Base-by-base conservation (phyloP, 2,329 filamentous ascomycete species). In the Zymoseptoria brevis region DNA sequence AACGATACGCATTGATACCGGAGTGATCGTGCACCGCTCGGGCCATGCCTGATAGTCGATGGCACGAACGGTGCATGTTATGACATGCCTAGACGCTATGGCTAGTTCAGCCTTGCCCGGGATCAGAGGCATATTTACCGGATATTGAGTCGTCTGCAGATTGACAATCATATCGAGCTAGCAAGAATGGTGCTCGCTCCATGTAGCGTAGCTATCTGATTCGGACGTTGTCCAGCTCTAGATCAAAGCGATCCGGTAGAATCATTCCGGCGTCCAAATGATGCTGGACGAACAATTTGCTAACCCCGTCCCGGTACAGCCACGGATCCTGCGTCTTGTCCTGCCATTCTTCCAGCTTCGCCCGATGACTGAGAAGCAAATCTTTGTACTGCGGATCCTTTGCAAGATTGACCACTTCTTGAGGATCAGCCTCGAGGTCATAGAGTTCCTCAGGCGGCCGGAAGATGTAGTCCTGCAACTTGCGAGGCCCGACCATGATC, bases 381-480 rank as follows among this genome's bases (percentile, higher is more conserved):
- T 65, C 61, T 21, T 62, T 49, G 53, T 77, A 68, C 26, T 69
- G 65, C 0, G 67, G 51, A 19, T 77, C 69, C 1, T 60, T 60
- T 2, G 74, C 76, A 8, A 81, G 68, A 61, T 81, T 80, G 2
- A 70, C 59, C 2, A 81, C 69, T 65, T 82, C 79, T 8, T 73
- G 63, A 0, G 78, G 76, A 63, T 82, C 79, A 0, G 62, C 62
- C 8, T 77, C 72, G 8, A 81, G 63, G 60, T 81, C 78, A 60
- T 76, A 81, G 0, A 81, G 67, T 64, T 81, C 75, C 59, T 81
- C 78, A 0, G 77, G 67, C 0, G 70, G 68, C 1, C 78, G 75
- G 54, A 69, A 74, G 57, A 81, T 72, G 65, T 79, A 81, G 54
- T 75, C 69, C 54, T 73, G 70, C 19, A 81, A 62, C 3, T 60